Base-by-base conservation (phyloP, 768 basidiomycete genomes). In the Tricholoma sp. region DNA sequence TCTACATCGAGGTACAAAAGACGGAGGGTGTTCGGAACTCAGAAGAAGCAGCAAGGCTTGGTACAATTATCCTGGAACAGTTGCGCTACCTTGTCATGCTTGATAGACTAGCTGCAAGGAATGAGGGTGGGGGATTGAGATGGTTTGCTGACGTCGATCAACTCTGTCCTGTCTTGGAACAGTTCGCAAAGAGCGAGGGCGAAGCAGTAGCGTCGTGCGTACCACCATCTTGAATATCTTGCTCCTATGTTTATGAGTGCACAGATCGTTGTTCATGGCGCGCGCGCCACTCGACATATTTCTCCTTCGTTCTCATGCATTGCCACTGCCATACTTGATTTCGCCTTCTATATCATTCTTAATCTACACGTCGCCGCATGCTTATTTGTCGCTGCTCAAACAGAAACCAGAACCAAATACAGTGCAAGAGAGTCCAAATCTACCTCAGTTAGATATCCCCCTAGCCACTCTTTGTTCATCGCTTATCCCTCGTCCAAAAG, bases 81-180 rank as follows among this genome's bases (percentile, higher is more conserved):
- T 66, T 92, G 10, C 76, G 73, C 24, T 88, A 90, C 68, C 76
- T 93, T 18, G 86, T 90, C 68, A 79, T 82, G 71, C 73, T 91
- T 10, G 91, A 93, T 62, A 75, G 76, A 17, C 70, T 92, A 13
- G 89, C 90, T 0, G 72, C 75, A 11, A 74, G 78, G 54, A 81
- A 81, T 56, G 81, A 83, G 28, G 80, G 81, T 48, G 80, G 78
- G 36, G 88, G 89, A 1, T 76, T 87, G 39, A 76, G 82, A 53
- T 92, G 91, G 91, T 91, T 92, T 66, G 81, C 76, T 53, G 85
- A 85, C 57, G 71, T 85, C 5, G 84, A 86, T 61, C 68, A 76
- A 32, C 69, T 88, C 17, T 78, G 76, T 55, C 72, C 77, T 24
- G 72, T 74, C 33, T 66, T 83, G 2, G 80, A 81, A 59, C 66